A percentile compares a stretch with the other conserved stretches of the same genome.
Evolutionary conservation across 2,329 filamentous ascomycete species (phyloP).

Genomic region (Xylariaceae sp.): DNA sequence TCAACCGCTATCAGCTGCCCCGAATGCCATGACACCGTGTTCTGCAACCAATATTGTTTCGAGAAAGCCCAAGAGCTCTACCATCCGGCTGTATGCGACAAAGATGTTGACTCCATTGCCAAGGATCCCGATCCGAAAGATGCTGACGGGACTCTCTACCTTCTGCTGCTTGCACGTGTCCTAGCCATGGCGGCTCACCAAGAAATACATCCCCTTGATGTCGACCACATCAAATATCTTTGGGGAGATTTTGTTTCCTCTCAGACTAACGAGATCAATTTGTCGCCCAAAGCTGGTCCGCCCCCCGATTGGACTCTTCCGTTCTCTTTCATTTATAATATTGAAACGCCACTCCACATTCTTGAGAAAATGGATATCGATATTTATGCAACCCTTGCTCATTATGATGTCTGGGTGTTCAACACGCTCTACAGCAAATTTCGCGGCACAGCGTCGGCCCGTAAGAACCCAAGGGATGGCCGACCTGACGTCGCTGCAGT

Average conservation of each 20-base stretch:
- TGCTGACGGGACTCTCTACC: slow-evolving; percentile 63
- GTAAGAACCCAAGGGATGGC: slow-evolving; percentile 74
- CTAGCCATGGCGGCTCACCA: slow-evolving; percentile 67
- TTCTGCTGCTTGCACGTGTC: slow-evolving; percentile 63
- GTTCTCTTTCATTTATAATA: slow-evolving; percentile 77
- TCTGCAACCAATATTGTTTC: slow-evolving; percentile 64
- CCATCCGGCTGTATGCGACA: slow-evolving; percentile 68
- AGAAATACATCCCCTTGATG: slow-evolving; percentile 63
- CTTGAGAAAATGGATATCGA: slow-evolving; percentile 85
- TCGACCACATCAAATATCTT: slow-evolving; percentile 67
- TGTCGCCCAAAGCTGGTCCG: slow-evolving; percentile 56
- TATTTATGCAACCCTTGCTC: slow-evolving; percentile 61
- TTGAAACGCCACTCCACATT: slow-evolving; percentile 74
- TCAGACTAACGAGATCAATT: slow-evolving; percentile 54
- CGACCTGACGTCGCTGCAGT: slow-evolving; percentile 91
- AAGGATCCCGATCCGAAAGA: slow-evolving; percentile 65
- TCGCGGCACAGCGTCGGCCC: slow-evolving; percentile 86
- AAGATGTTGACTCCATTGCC: slow-evolving; percentile 66
- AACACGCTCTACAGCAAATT: slow-evolving; percentile 95
- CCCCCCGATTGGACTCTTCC: slow-evolving; percentile 70
- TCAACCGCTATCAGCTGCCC: slow-evolving; percentile 56
- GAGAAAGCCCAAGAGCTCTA: slow-evolving; percentile 61
- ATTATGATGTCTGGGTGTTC: slow-evolving; percentile 78
- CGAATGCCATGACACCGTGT: slow-evolving; percentile 67
- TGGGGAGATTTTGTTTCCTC: slow-evolving; percentile 68